Evolutionary conservation across 305 asterid species (phyloP).

Genomic region (Vinca major): DNA sequence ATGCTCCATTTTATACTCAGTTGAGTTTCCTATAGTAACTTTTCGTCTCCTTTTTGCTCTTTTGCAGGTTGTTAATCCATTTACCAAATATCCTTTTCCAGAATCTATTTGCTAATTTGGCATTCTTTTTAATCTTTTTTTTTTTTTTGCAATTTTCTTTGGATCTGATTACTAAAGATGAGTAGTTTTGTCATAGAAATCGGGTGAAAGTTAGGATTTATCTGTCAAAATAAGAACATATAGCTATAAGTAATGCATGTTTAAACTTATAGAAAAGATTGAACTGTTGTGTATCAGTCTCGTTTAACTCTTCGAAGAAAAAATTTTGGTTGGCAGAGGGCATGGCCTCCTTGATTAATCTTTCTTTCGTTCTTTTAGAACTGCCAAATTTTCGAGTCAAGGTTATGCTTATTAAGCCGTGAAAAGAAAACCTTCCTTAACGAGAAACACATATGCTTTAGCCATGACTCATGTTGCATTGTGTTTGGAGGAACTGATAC

Average conservation of each 20-base stretch:
- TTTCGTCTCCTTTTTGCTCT: conserved; percentile 8
- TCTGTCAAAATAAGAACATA: neutral
- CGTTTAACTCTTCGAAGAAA: too few species aligned
- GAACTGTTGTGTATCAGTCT: too few species aligned
- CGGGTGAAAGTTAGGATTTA: neutral
- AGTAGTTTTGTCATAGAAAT: neutral
- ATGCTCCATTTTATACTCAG: neutral
- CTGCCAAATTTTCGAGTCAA: too few species aligned
- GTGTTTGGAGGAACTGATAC: conserved; percentile 93
- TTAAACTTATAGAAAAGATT: neutral
- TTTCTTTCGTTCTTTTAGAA: neutral
- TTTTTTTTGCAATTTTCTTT: neutral
- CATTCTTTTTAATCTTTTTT: neutral
- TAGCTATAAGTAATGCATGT: neutral
- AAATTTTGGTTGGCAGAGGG: neutral
- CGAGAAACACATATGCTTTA: conserved; percentile 57
- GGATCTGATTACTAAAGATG: neutral
- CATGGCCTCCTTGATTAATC: neutral
- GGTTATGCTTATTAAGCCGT: neutral
- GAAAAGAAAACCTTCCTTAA: conserved; percentile 28
- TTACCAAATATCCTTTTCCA: conserved; percentile 82
- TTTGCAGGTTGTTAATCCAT: conserved; percentile 85
- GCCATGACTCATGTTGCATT: conserved; percentile 85
- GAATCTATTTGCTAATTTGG: neutral
- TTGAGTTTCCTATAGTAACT: conserved; percentile 10